These are phyloP conservation scores for Wickerhamiella azymoides DNA, from an alignment of 805 yeast genomes.

Conservation along the genomic window DNA sequence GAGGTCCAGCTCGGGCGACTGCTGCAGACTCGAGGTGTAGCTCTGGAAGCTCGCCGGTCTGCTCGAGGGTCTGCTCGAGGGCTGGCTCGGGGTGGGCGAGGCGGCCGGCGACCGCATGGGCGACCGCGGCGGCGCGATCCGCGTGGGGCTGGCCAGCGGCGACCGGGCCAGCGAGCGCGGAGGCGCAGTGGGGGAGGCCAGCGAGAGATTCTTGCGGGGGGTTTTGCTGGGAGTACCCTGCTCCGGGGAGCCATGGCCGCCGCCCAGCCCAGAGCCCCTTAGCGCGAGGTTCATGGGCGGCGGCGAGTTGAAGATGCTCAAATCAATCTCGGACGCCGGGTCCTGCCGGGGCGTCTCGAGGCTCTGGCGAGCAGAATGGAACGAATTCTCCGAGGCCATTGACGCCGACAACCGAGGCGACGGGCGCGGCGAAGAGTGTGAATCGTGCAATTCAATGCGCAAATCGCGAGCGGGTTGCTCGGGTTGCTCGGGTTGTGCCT, in stretches of 20 bases:
- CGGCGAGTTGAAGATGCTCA: neutral
- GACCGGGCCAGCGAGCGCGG: constrained; percentile 7
- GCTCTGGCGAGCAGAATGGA: constrained; percentile 6
- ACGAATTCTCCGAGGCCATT: neutral
- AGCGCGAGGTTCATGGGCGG: neutral
- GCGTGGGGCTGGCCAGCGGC: neutral
- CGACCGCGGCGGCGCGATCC: constrained; percentile 2
- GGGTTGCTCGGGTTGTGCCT: too few species aligned
- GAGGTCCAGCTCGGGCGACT: neutral
- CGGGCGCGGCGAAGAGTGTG: neutral
- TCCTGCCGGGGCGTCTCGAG: constrained; percentile 2
- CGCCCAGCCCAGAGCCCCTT: neutral
- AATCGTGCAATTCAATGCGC: neutral
- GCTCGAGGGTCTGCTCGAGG: neutral
- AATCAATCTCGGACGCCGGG: neutral
- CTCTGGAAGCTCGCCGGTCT: neutral
- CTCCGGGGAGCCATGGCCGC: too few species aligned
- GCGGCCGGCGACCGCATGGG: constrained; percentile 3
- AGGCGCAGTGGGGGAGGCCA: neutral
- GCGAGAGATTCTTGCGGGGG: neutral
- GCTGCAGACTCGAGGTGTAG: neutral
- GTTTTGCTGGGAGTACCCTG: too few species aligned
- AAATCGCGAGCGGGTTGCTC: too few species aligned
- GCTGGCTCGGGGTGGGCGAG: neutral
- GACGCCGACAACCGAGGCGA: neutral